Conservation (phyloP, 257 asterid genomes). For the Salvia hispanica region DNA sequence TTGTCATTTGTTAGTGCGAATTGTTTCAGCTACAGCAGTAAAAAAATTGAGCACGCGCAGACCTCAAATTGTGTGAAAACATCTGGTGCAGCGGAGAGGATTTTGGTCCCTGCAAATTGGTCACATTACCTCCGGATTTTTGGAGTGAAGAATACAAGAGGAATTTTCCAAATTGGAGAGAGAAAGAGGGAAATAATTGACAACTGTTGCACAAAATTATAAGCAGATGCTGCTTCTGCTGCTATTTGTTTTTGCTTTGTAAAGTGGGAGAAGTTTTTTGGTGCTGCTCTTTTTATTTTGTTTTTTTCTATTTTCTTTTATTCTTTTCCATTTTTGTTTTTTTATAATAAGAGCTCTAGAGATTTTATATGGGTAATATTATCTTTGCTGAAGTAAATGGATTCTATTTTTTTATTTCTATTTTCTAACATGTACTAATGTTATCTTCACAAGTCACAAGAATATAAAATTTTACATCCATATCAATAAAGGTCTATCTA, state of each 20-base stretch:
- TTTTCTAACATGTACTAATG: no score
- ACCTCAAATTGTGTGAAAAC: slow-evolving; percentile 9
- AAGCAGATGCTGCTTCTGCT: slow-evolving; percentile 7
- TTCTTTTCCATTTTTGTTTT: background rate
- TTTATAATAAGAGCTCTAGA: no score
- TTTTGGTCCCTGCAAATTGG: slow-evolving; percentile 28
- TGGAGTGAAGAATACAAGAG: slow-evolving; percentile 30
- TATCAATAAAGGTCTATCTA: no score
- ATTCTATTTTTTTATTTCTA: no score
- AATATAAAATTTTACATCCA: no score
- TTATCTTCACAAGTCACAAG: no score
- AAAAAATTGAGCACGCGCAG: slow-evolving; percentile 17
- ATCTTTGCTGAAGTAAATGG: no score
- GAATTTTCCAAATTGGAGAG: slow-evolving; percentile 35
- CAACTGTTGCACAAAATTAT: slow-evolving; percentile 25
- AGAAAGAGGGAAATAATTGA: slow-evolving; percentile 24
- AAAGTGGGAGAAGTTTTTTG: slow-evolving; percentile 22
- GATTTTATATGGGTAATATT: no score
- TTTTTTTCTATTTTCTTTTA: background rate
- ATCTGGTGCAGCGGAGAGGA: slow-evolving; percentile 30
- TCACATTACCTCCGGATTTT: slow-evolving; percentile 25
- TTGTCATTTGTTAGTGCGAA: slow-evolving; percentile 50
- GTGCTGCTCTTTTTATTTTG: background rate
- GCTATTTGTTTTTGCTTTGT: slow-evolving; percentile 19
- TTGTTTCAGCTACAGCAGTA: slow-evolving; percentile 34